A percentile compares a stretch with the other conserved stretches of the same genome.
These are phyloP conservation scores for Fusarium beomiforme DNA, from an alignment of 2,329 filamentous ascomycete genomes.

Conservation along the genomic window DNA sequence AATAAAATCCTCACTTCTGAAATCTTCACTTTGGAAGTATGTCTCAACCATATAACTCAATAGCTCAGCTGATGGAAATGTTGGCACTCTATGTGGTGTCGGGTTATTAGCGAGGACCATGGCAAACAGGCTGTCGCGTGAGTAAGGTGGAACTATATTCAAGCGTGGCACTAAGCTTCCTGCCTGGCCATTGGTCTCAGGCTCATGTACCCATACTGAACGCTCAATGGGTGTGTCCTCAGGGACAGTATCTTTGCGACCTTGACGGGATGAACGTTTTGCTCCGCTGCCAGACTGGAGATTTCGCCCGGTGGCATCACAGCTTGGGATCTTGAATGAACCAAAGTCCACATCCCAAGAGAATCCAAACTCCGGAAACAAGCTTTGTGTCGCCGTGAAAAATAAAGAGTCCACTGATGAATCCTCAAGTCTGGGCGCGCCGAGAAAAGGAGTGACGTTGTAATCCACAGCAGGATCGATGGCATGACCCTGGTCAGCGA, in stretches of 20 bases:
- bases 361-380: slow-evolving; percentile 35
- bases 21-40: slow-evolving; percentile 31
- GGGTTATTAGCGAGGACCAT: slow-evolving; percentile 38
- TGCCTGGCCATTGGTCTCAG: slow-evolving; percentile 16
- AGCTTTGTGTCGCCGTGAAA: slow-evolving; percentile 20
- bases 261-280: slow-evolving; percentile 28
- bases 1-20: slow-evolving; percentile 31
- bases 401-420: slow-evolving; percentile 23
- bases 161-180: background rate
- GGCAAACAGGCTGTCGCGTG: slow-evolving; percentile 39
- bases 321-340: slow-evolving; percentile 21
- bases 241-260: slow-evolving; percentile 18
- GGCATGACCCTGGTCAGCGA: slow-evolving; percentile 21
- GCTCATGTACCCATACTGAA: slow-evolving; percentile 33
- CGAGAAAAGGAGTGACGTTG: slow-evolving; percentile 24
- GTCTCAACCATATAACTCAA: slow-evolving; percentile 34
- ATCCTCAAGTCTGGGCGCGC: slow-evolving; percentile 23
- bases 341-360: slow-evolving; percentile 37
- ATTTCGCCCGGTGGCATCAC: slow-evolving; percentile 12
- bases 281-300: slow-evolving; percentile 20
- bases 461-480: slow-evolving; percentile 31
- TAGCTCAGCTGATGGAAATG: slow-evolving; percentile 39
- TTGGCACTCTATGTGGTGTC: slow-evolving; percentile 31
- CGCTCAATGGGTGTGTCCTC: slow-evolving; percentile 12
- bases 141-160: slow-evolving; percentile 17